These are phyloP conservation scores for Trichoderma citrinoviride DNA, from an alignment of 2,329 filamentous ascomycete genomes.

Conservation along the genomic window DNA sequence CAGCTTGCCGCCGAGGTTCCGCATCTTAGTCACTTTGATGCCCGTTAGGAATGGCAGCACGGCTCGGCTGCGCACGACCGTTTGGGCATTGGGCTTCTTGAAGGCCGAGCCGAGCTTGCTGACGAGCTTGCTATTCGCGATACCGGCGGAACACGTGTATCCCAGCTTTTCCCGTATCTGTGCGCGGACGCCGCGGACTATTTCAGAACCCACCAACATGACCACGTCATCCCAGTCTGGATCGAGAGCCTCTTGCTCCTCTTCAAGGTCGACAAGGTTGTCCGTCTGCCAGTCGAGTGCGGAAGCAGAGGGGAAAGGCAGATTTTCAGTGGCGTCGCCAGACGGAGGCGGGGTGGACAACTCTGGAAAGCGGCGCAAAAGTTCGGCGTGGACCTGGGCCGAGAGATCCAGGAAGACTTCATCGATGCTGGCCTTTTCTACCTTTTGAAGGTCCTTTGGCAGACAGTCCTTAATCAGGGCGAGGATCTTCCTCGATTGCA, in stretches of 20 bases:
- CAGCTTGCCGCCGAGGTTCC: slow-evolving; percentile 91
- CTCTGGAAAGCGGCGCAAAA: slow-evolving; percentile 76
- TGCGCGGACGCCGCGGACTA: slow-evolving; percentile 72
- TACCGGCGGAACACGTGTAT: slow-evolving; percentile 89
- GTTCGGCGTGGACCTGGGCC: slow-evolving; percentile 71
- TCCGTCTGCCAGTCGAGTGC: slow-evolving; percentile 82
- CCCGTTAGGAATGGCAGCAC: slow-evolving; percentile 72
- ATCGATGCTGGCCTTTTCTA: slow-evolving; percentile 94
- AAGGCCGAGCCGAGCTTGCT: slow-evolving; percentile 89
- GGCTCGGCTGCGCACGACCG: slow-evolving; percentile 85
- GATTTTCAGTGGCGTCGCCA: slow-evolving; percentile 65
- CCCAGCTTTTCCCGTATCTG: slow-evolving; percentile 66
- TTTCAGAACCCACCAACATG: slow-evolving; percentile 83
- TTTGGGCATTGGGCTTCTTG: slow-evolving; percentile 93
- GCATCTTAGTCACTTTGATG: slow-evolving; percentile 93
- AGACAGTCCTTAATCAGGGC: slow-evolving; percentile 72
- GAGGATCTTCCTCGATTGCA: slow-evolving; percentile 80
- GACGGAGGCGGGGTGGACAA: slow-evolving; percentile 64
- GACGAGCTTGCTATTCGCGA: slow-evolving; percentile 91
- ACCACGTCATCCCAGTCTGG: slow-evolving; percentile 96
- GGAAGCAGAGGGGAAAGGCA: slow-evolving; percentile 67
- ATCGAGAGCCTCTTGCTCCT: slow-evolving; percentile 71
- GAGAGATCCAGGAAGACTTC: slow-evolving; percentile 95
- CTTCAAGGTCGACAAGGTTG: slow-evolving; percentile 75
- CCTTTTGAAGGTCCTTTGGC: slow-evolving; percentile 62